These are phyloP conservation scores for Phellopilus nigrolimitatus DNA, from an alignment of 1,284 basidiomycete genomes.

Conservation along the genomic window DNA sequence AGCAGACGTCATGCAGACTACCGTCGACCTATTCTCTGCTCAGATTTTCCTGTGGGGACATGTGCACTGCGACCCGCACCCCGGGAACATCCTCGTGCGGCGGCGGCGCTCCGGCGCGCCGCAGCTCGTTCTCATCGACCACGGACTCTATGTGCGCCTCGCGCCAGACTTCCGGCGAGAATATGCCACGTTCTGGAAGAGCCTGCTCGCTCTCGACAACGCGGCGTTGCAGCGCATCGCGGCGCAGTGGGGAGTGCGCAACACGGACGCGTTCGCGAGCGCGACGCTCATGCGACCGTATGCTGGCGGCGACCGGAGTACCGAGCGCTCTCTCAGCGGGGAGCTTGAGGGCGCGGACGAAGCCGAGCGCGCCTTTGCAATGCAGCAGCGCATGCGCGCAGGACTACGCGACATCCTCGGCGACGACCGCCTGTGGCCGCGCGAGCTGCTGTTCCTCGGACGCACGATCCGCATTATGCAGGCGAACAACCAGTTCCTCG, in stretches of 20 bases:
- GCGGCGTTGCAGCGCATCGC: conserved; percentile 58
- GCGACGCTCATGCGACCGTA: conserved; percentile 60
- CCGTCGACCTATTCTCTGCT: conserved; percentile 77
- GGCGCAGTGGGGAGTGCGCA: conserved; percentile 73
- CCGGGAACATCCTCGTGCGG: conserved; percentile 81
- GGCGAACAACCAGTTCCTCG: conserved; percentile 72
- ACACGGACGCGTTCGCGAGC: conserved; percentile 74
- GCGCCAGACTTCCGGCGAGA: conserved; percentile 61
- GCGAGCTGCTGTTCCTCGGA: conserved; percentile 79
- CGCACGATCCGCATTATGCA: conserved; percentile 65
- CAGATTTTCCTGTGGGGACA: conserved; percentile 90
- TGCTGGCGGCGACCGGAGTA: conserved; percentile 17
- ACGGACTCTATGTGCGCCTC: conserved; percentile 78
- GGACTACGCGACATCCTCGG: conserved; percentile 41
- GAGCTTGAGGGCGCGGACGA: conserved; percentile 31
- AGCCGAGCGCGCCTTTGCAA: conserved; percentile 55
- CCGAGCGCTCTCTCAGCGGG: conserved; percentile 26
- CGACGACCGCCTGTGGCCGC: conserved; percentile 66
- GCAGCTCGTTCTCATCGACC: conserved; percentile 85
- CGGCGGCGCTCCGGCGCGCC: conserved; percentile 60
- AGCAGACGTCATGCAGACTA: conserved; percentile 74
- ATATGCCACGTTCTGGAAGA: conserved; percentile 78
- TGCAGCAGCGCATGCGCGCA: conserved; percentile 56
- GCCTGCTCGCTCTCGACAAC: conserved; percentile 69
- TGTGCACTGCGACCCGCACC: conserved; percentile 75